A percentile compares a stretch with the other conserved stretches of the same genome.
Conservation (phyloP, 1,284 basidiomycete species). For the Cryptococcus maquisensis region DNA sequence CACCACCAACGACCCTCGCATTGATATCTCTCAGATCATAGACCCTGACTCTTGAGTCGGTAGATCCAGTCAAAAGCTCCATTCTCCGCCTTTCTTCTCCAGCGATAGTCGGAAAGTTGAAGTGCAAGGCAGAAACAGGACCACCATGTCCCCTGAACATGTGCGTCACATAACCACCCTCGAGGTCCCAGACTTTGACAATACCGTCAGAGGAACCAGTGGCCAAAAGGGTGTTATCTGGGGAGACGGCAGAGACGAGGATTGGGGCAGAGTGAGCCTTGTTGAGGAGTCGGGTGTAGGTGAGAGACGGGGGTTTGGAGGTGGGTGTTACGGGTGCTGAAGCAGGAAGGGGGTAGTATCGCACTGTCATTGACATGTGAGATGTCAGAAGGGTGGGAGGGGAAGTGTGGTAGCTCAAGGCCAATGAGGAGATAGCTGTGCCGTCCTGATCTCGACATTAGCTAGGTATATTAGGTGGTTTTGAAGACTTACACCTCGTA, state of each 20-base stretch:
- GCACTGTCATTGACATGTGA: slow-evolving; percentile 52
- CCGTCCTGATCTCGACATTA: slow-evolving; percentile 48
- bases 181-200: slow-evolving; percentile 94
- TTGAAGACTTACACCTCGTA: slow-evolving; percentile 65
- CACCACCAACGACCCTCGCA: slow-evolving; percentile 52
- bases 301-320: slow-evolving; percentile 45
- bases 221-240: slow-evolving; percentile 88
- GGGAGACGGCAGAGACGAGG: slow-evolving; percentile 74
- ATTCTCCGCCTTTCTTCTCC: slow-evolving; percentile 52
- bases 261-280: slow-evolving; percentile 89
- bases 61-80: slow-evolving; percentile 81
- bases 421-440: slow-evolving; percentile 53
- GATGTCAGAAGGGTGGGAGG: slow-evolving; percentile 52
- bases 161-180: slow-evolving; percentile 85
- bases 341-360: slow-evolving; percentile 51
- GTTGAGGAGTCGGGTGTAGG: slow-evolving; percentile 64
- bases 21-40: slow-evolving; percentile 71
- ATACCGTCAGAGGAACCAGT: slow-evolving; percentile 93
- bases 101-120: slow-evolving; percentile 58
- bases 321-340: slow-evolving; percentile 13
- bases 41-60: slow-evolving; percentile 82
- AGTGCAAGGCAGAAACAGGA: slow-evolving; percentile 81
- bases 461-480: not conserved
- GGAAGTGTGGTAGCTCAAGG: slow-evolving; percentile 44
- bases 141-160: slow-evolving; percentile 95